phyloP scores from a whole-genome alignment of 805 yeast species.

The Citeromyces nyonsensis region DNA sequence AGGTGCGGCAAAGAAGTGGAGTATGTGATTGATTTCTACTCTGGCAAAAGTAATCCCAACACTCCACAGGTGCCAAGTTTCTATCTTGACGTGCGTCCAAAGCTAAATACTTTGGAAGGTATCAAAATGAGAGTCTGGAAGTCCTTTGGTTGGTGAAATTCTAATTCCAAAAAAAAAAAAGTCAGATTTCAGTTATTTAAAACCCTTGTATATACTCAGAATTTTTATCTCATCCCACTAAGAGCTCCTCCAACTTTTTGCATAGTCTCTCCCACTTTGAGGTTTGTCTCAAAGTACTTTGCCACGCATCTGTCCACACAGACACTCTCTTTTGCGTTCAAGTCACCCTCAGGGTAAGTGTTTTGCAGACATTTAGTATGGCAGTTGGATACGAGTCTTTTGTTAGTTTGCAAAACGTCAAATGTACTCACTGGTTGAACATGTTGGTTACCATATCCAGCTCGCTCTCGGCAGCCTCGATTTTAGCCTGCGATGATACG shows the following conservation, averaged over 20 bases:
- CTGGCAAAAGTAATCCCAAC: conserved; percentile 32
- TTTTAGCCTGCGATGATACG: conserved; percentile 57
- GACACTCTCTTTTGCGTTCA: conserved; percentile 65
- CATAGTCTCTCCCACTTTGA: conserved; percentile 72
- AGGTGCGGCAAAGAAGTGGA: conserved; percentile 76
- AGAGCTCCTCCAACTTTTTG: conserved; percentile 20
- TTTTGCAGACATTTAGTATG: conserved; percentile 70
- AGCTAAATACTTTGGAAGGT: conserved; percentile 73
- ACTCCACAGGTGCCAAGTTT: conserved; percentile 36
- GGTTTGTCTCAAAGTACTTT: conserved; percentile 88
- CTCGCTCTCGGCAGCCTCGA: conserved; percentile 91
- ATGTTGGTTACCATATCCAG: conserved; percentile 94
- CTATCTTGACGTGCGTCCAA: conserved; percentile 84
- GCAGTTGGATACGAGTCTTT: conserved; percentile 67
- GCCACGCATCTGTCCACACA: conserved; percentile 94
- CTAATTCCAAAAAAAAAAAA: not conserved
- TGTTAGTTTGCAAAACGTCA: conserved; percentile 2
- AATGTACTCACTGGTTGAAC: conserved; percentile 49
- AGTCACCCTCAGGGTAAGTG: conserved; percentile 54
- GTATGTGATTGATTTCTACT: conserved; percentile 86
- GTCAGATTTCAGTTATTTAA: not conserved
- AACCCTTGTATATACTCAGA: conserved; percentile 2
- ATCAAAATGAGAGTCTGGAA: conserved; percentile 47
- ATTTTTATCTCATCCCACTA: conserved; percentile 5
- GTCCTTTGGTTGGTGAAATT: conserved; percentile 34